Evolutionary conservation across 129 eudicot genomes (phyloP).

Genomic region (Chrysanthemum lavandulifolium): DNA sequence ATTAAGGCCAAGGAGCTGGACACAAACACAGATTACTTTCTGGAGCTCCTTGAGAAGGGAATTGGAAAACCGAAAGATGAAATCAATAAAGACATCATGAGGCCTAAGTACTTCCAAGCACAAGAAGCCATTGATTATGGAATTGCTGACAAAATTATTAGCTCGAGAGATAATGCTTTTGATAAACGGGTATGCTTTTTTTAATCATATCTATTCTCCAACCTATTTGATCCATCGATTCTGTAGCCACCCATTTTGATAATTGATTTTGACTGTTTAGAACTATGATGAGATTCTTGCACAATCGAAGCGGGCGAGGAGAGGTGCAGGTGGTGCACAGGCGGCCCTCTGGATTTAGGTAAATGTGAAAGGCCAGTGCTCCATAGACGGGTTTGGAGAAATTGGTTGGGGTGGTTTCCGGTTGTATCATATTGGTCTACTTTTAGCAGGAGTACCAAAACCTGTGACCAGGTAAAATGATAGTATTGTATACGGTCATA

Average conservation of each 20-base stretch:
- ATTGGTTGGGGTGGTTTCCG: constrained; percentile 9
- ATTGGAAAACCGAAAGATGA: constrained; percentile 80
- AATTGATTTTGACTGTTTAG: constrained; percentile 26
- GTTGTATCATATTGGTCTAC: constrained; percentile 21
- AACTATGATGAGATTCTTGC: constrained; percentile 58
- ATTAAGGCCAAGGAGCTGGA: constrained; percentile 83
- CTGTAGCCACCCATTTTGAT: constrained; percentile 23
- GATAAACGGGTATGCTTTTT: constrained; percentile 56
- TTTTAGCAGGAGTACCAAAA: constrained; percentile 14
- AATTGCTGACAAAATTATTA: constrained; percentile 73
- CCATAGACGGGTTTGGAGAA: background rate
- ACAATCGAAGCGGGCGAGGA: constrained; percentile 60
- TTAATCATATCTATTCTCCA: background rate
- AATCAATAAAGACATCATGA: constrained; percentile 57
- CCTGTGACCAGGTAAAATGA: constrained; percentile 12
- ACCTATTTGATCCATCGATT: background rate
- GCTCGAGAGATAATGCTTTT: constrained; percentile 49
- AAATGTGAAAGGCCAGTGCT: background rate
- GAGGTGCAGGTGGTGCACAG: constrained; percentile 58
- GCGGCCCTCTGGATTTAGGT: constrained; percentile 69
- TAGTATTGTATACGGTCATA: constrained; percentile 29
- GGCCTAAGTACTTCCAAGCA: constrained; percentile 54
- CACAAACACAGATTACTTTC: constrained; percentile 52
- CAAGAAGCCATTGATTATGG: constrained; percentile 86
- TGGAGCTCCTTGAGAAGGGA: constrained; percentile 72